A percentile compares a stretch with the other conserved stretches of the same genome.
phyloP scores from a whole-genome alignment of 495 filamentous ascomycete species.

The Oleoguttula mirabilis region DNA sequence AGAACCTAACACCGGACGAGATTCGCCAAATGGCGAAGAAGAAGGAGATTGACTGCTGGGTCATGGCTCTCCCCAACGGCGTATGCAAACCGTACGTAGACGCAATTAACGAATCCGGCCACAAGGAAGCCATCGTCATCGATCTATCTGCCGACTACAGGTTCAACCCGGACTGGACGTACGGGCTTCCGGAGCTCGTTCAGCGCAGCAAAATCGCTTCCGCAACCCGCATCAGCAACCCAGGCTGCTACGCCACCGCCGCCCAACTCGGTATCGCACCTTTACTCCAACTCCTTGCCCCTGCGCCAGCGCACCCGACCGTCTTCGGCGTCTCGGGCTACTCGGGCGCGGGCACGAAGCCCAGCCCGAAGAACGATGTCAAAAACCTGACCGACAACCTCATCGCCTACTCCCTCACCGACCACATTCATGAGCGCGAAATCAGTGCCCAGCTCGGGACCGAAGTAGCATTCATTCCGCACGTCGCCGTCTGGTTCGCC shows the following conservation, averaged over 20 bases:
- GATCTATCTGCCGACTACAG: conserved; percentile 94
- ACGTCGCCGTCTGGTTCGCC: conserved; percentile 96
- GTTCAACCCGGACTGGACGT: conserved; percentile 84
- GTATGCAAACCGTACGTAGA: conserved; percentile 95
- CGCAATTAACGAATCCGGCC: conserved; percentile 63
- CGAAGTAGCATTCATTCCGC: conserved; percentile 78
- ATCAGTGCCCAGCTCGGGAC: conserved; percentile 67
- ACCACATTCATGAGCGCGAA: conserved; percentile 93
- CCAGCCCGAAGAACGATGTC: conserved; percentile 89
- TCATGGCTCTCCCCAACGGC: conserved; percentile 95
- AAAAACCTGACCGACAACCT: conserved; percentile 77
- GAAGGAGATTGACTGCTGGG: conserved; percentile 94
- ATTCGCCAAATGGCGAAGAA: conserved; percentile 81
- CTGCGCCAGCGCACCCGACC: conserved; percentile 54
- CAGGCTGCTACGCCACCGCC: conserved; percentile 95
- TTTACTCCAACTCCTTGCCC: conserved; percentile 59
- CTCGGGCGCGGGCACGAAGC: conserved; percentile 93
- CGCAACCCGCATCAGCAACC: conserved; percentile 83
- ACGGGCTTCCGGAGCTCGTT: conserved; percentile 85
- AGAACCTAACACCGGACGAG: conserved; percentile 82
- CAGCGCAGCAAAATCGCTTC: conserved; percentile 63
- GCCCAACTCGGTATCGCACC: conserved; percentile 85
- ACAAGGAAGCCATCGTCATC: conserved; percentile 68
- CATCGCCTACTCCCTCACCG: conserved; percentile 84
- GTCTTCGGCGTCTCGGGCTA: conserved; percentile 93